These are phyloP conservation scores for Tephrocybe sp. DNA, from an alignment of 768 basidiomycete genomes.

Conservation along the genomic window DNA sequence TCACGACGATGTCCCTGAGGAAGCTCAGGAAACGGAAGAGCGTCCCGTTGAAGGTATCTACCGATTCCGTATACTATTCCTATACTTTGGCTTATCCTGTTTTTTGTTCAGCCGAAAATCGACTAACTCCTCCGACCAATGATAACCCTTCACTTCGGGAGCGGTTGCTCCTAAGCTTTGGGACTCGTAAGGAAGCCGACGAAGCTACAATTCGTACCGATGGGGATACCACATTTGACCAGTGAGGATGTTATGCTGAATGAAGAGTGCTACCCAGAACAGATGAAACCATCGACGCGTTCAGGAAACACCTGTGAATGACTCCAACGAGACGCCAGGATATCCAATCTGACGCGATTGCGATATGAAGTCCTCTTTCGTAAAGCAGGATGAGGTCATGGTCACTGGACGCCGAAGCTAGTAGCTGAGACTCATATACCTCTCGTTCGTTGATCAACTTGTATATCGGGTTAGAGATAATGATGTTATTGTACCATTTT, in stretches of 20 bases:
- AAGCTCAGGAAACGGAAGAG: neutral
- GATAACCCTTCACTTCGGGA: slow-evolving; percentile 19
- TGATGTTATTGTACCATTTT: neutral
- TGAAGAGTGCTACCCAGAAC: neutral
- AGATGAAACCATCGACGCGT: neutral
- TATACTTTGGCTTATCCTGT: too few species aligned
- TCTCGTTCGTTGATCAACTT: too few species aligned
- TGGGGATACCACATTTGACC: neutral
- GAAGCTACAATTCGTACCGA: neutral
- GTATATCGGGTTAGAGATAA: too few species aligned
- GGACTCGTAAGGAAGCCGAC: slow-evolving; percentile 15
- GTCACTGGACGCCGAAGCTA: too few species aligned
- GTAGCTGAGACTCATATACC: too few species aligned
- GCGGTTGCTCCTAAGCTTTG: slow-evolving; percentile 22
- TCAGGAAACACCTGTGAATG: too few species aligned
- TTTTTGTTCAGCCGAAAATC: slow-evolving; percentile 1
- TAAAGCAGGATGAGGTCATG: too few species aligned
- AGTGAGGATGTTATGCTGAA: slow-evolving; percentile 10
- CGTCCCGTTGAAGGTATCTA: neutral
- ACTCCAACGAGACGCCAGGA: too few species aligned
- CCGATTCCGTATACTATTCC: too few species aligned
- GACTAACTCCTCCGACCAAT: neutral
- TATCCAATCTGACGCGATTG: too few species aligned
- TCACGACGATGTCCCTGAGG: neutral
- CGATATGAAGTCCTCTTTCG: too few species aligned